These are phyloP conservation scores for Dysphania ambrosioides DNA, from an alignment of 148 eudicot genomes.

Conservation along the genomic window DNA sequence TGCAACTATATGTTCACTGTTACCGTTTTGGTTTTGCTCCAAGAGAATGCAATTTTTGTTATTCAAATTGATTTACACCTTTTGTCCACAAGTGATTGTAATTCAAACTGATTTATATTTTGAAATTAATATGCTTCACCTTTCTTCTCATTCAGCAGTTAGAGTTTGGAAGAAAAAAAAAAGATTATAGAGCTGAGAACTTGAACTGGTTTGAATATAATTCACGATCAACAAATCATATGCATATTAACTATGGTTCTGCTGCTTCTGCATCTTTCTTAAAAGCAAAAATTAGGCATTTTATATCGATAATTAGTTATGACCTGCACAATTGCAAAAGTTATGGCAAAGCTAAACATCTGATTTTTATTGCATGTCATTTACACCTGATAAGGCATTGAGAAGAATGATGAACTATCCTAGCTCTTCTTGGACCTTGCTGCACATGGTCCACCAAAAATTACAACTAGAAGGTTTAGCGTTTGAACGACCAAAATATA, in stretches of 20 bases:
- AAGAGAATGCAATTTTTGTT: too few relatives aligned
- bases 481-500: conserved; percentile 18
- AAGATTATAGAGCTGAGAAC: too few relatives aligned
- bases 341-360: conserved; percentile 3
- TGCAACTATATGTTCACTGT: too few relatives aligned
- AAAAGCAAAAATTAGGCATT: neutral
- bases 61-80: too few relatives aligned
- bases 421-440: conserved; percentile 21
- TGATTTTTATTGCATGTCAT: conserved; percentile 22
- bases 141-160: too few relatives aligned
- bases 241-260: neutral
- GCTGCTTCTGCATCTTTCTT: neutral
- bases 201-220: too few relatives aligned
- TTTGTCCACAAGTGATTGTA: too few relatives aligned
- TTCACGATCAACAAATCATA: neutral
- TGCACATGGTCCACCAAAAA: conserved; percentile 32
- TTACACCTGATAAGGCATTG: conserved; percentile 18
- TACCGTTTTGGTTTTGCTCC: too few relatives aligned
- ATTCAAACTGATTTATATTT: too few relatives aligned
- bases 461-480: conserved; percentile 12
- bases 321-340: conserved; percentile 23
- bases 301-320: conserved; percentile 7
- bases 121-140: too few relatives aligned
- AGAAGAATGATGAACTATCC: conserved; percentile 26
- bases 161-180: too few relatives aligned